Conservation (phyloP, 352 stramenopile species). For the Phytophthora vignae region DNA sequence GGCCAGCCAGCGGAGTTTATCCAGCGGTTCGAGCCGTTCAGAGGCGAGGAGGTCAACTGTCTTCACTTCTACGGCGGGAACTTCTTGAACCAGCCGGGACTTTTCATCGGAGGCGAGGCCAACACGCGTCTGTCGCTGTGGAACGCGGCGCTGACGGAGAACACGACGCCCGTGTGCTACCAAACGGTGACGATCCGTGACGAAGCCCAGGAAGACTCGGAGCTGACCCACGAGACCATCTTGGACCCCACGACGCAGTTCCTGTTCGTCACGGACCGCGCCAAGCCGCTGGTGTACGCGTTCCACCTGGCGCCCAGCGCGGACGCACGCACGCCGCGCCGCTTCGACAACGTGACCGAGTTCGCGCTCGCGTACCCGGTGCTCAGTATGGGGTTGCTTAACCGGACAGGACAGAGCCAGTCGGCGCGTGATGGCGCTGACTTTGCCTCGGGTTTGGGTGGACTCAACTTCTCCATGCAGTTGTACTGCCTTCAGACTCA, state of each 20-base stretch:
- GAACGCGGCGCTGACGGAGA: slow-evolving; percentile 64
- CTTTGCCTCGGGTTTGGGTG: slow-evolving; percentile 25
- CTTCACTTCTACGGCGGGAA: slow-evolving; percentile 75
- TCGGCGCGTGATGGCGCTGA: slow-evolving; percentile 45
- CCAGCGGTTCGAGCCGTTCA: slow-evolving; percentile 82
- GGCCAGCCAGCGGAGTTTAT: slow-evolving; percentile 72
- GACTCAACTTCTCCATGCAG: slow-evolving; percentile 75
- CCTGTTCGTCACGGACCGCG: slow-evolving; percentile 81
- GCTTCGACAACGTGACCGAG: slow-evolving; percentile 85
- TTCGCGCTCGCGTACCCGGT: slow-evolving; percentile 83
- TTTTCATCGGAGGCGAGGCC: slow-evolving; percentile 71
- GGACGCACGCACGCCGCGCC: slow-evolving; percentile 47
- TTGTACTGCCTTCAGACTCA: slow-evolving; percentile 85
- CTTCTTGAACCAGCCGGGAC: slow-evolving; percentile 48
- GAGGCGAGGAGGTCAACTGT: slow-evolving; percentile 72
- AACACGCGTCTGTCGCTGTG: slow-evolving; percentile 64
- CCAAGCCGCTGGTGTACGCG: slow-evolving; percentile 67
- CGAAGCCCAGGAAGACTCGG: slow-evolving; percentile 32
- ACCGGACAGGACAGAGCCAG: slow-evolving; percentile 48
- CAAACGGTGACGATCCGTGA: slow-evolving; percentile 71
- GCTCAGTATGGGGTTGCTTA: slow-evolving; percentile 77
- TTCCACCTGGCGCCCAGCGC: slow-evolving; percentile 62
- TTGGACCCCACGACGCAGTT: slow-evolving; percentile 80
- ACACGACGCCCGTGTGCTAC: slow-evolving; percentile 57
- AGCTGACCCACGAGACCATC: slow-evolving; percentile 63